Percentiles rank a stretch among this genome's conserved stretches.
These are phyloP conservation scores for Aspergillus sp. DNA, from an alignment of 2,329 filamentous ascomycete species.

Conservation along the genomic window DNA sequence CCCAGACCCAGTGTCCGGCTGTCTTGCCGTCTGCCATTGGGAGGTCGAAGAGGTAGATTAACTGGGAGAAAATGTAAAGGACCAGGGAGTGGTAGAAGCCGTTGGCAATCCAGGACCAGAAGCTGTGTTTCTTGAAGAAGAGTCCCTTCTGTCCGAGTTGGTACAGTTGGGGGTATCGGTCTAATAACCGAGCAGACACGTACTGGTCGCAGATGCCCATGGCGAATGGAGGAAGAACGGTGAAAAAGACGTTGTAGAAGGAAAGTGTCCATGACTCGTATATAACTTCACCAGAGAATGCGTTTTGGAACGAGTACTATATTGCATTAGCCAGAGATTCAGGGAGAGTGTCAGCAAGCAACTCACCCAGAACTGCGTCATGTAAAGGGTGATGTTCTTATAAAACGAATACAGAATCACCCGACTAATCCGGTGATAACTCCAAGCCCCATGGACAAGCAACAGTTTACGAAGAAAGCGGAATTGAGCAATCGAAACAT, in stretches of 20 bases:
- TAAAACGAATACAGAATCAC: conserved; percentile 98
- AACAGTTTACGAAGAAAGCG: conserved; percentile 88
- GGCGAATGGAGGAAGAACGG: conserved; percentile 83
- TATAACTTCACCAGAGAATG: conserved; percentile 94
- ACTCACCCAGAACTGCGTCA: conserved; percentile 97
- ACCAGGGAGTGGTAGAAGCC: conserved; percentile 93
- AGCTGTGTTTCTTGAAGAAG: conserved; percentile 90
- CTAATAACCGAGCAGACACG: conserved; percentile 84
- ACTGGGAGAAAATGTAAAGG: conserved; percentile 76
- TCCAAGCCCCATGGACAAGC: conserved; percentile 93
- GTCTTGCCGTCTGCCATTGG: conserved; percentile 70
- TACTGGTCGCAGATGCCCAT: conserved; percentile 97
- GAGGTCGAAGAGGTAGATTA: conserved; percentile 76
- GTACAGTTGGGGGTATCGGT: conserved; percentile 95
- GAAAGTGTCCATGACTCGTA: conserved; percentile 99
- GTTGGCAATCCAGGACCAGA: conserved; percentile 86
- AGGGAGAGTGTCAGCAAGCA: neutral
- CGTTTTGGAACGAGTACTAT: conserved; percentile 94
- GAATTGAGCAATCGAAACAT: conserved; percentile 94
- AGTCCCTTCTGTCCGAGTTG: conserved; percentile 83
- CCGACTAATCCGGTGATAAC: conserved; percentile 93
- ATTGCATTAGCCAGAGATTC: conserved; percentile 18
- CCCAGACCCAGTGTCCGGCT: conserved; percentile 97
- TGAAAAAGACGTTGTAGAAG: conserved; percentile 99
- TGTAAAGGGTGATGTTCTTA: conserved; percentile 97